Percentiles rank a stretch among this genome's conserved stretches.
phyloP scores from a whole-genome alignment of 768 basidiomycete genomes.

The Suillus ampliporus region DNA sequence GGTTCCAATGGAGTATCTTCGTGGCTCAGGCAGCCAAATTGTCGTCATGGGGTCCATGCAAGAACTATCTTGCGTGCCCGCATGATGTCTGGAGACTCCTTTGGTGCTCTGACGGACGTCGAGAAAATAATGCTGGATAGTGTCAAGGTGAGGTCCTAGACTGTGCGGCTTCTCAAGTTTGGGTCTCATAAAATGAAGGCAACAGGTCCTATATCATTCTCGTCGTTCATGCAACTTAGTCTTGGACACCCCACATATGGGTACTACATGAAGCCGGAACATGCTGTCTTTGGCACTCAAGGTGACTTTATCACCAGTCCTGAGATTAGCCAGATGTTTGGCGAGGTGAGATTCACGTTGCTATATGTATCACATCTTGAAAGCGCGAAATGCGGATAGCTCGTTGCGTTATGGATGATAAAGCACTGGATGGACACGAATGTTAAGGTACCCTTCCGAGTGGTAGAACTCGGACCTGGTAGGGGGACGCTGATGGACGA shows the following conservation, averaged over 20 bases:
- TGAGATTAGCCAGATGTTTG: conserved; percentile 95
- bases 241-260: conserved; percentile 89
- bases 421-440: conserved; percentile 72
- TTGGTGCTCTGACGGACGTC: conserved; percentile 44
- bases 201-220: conserved; percentile 86
- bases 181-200: conserved; percentile 50
- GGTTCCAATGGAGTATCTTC: conserved; percentile 9
- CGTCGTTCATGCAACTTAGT: conserved; percentile 92
- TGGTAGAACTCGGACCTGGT: conserved; percentile 95
- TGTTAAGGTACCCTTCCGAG: conserved; percentile 54
- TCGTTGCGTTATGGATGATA: conserved; percentile 86
- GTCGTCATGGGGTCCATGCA: conserved; percentile 6
- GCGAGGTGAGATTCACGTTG: conserved; percentile 69
- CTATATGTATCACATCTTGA: not conserved
- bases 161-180: not conserved
- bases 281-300: conserved; percentile 79
- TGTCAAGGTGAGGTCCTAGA: conserved; percentile 60
- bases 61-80: not conserved
- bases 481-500: conserved; percentile 92
- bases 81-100: conserved; percentile 9
- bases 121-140: conserved; percentile 74
- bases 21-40: conserved; percentile 14
- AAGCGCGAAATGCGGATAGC: conserved; percentile 47
- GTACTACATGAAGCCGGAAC: conserved; percentile 82
- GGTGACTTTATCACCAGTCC: conserved; percentile 98